Conservation (phyloP, 345 rosid species). For the Trapa incisa region DNA sequence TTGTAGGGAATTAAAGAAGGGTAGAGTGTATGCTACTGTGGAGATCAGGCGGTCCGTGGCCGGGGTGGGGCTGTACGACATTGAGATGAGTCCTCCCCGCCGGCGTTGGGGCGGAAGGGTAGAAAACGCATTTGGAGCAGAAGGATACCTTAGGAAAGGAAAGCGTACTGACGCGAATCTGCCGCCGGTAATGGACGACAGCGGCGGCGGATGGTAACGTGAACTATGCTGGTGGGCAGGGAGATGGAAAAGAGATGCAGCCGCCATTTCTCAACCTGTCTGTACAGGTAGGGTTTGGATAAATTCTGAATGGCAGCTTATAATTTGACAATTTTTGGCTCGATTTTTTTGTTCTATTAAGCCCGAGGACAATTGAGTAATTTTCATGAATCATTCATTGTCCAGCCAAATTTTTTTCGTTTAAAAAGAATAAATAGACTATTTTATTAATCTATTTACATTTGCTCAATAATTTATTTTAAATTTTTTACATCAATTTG, state of each 20-base stretch:
- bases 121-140: neutral
- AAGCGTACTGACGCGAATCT: neutral
- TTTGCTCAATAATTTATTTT: too few species aligned
- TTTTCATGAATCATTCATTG: too few species aligned
- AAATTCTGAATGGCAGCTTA: neutral
- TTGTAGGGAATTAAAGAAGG: conserved; percentile 77
- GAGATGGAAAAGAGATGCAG: conserved; percentile 7
- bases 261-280: conserved; percentile 5
- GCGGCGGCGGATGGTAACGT: neutral
- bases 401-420: too few species aligned
- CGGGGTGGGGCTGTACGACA: conserved; percentile 58
- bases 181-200: neutral
- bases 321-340: neutral
- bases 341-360: neutral
- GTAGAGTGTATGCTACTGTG: conserved; percentile 65
- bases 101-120: conserved; percentile 1
- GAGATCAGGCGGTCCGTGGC: conserved; percentile 70
- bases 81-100: conserved; percentile 15
- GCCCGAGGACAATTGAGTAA: neutral
- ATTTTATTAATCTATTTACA: too few species aligned
- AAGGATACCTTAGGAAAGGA: neutral
- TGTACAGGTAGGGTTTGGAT: neutral
- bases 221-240: conserved; percentile 1
- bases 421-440: too few species aligned
- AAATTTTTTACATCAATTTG: too few species aligned